A percentile compares a stretch with the other conserved stretches of the same genome.
phyloP scores from a whole-genome alignment of 106 monocot species.

The Amphibolis antarctica region DNA sequence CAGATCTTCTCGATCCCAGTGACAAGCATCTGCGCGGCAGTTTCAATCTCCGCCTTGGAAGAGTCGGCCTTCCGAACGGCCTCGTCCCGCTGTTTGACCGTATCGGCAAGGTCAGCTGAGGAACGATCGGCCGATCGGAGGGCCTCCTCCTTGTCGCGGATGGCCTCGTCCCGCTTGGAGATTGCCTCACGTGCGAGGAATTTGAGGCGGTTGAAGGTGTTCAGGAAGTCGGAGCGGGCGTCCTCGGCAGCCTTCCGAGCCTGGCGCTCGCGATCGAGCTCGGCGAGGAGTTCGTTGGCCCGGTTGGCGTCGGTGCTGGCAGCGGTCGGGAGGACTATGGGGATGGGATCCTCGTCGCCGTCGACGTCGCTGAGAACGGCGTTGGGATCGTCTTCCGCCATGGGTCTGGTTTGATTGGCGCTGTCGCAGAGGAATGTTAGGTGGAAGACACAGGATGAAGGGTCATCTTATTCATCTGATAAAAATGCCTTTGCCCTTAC shows the following conservation, averaged over 20 bases:
- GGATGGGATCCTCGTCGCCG: constrained; percentile 29
- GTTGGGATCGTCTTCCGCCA: constrained; percentile 47
- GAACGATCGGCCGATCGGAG: constrained; percentile 1
- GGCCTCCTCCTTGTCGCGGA: constrained; percentile 23
- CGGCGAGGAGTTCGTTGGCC: constrained; percentile 31
- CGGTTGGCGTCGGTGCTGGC: constrained; percentile 1
- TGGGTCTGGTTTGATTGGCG: constrained; percentile 3
- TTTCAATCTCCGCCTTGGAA: constrained; percentile 37
- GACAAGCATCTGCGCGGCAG: constrained; percentile 65
- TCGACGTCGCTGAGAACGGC: constrained; percentile 78
- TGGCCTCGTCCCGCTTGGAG: constrained; percentile 48
- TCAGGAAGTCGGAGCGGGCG: constrained; percentile 25
- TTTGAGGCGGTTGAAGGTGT: constrained; percentile 39
- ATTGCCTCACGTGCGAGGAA: constrained; percentile 32
- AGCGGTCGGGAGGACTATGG: constrained; percentile 5
- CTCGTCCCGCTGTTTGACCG: constrained; percentile 23
- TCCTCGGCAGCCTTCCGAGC: constrained; percentile 39
- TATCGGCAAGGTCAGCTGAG: constrained; percentile 18
- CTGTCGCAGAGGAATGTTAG: no score
- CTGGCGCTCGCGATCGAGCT: constrained; percentile 68
- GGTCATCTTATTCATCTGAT: no score
- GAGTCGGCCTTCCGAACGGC: constrained; percentile 15
- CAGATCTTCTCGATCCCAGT: constrained; percentile 78
- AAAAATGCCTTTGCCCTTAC: no score
- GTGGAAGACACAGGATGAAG: no score